Evolutionary conservation across 495 filamentous ascomycete species (phyloP), one percentile per base, ranked within the genome.

Genomic region (Astrothelium macrocarpum): DNA sequence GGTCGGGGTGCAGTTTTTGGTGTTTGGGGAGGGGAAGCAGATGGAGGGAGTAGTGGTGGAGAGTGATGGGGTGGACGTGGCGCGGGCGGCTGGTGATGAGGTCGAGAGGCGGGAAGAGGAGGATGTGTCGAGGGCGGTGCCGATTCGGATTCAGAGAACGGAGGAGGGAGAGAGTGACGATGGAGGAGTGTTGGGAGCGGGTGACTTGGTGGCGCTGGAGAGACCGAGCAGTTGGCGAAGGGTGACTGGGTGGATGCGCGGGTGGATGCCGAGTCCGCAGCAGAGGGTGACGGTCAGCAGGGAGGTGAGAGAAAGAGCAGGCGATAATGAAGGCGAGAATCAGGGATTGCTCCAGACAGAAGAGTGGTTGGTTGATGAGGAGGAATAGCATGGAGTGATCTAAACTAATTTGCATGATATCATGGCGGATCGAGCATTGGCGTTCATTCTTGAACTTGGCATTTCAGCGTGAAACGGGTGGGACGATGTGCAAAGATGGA

Each of bases 231-330:
- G 49, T 59, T 87, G 85, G 85, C 75, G 69, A 49, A 75, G 78
- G 12, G 84, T 86, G 4, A 79, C 70, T 29, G 84, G 85, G 20
- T 87, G 84, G 84, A 88, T 88, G 85, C 78, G 85, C 34, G 85
- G 85, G 18, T 87, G 84, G 85, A 79, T 86, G 60, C 85, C 85
- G 20, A 73, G 67, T 62, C 49, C 49, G 25, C 49, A 49, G 45
- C 45, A 56, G 49, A 56, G 49, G 25, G 49, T 56, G 5, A 20
- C 29, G 49, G 49, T 56, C 23, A 56, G 4, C 23, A 9, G 49
- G 25, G 7, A 26, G 3, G 49, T 28, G 49, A 56, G 49, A 9
- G 7, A 29, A 28, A 25, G 49, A 26, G 16, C 9, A 10, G 16
- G 29, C 29, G 25, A 29, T 9, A 56, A 10, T 56, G 49, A 56